Base-by-base conservation (phyloP, 352 stramenopile genomes). In the Globisporangium ultimum region DNA sequence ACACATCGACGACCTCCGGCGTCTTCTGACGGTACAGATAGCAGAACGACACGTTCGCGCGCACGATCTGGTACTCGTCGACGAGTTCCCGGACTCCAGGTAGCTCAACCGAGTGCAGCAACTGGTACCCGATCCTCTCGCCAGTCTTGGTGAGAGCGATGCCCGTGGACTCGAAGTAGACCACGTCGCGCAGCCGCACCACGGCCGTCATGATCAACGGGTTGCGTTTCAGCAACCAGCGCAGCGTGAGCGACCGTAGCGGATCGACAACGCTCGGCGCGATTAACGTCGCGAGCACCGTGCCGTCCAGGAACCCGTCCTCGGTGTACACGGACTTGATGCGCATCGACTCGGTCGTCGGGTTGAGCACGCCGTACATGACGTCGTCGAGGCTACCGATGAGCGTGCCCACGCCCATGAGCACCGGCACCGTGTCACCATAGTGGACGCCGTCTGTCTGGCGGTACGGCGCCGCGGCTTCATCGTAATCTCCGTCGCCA, bases 81-180 rank as follows among this genome's bases (percentile, higher is more conserved):
- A 22, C 18, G 36, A 60, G 42, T 11, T 71, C 61, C 0, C 66
- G 67, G 22, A 71, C 58, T 0, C 56, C 66, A 13, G 72, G 63
- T 2, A 87, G 45, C 1, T 73, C 63, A 2, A 87, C 42, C 11
- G 72, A 85, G 48, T 87, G 68, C 40, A 53, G 63, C 38, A 83
- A 68, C 57, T 76, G 67, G 53, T 74, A 84, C 5, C 74, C 77
- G 45, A 83, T 78, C n/a, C 66, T 70, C 45, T 87, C 74, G 0
- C 68, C 68, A 0, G 55, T 74, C 2, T 55, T 66, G 17, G 61
- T 72, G 41, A 61, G 43, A 2, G 61, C 69, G 18, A 80, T 68
- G 7, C 76, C 74, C 4, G 74, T 84, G 28, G 65, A 74, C 32
- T 85, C 73, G 10, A 88, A 41, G 36, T 66, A 74, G 0, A 78